These are phyloP conservation scores for Morella rubra DNA, from an alignment of 306 rosid genomes.

Conservation along the genomic window DNA sequence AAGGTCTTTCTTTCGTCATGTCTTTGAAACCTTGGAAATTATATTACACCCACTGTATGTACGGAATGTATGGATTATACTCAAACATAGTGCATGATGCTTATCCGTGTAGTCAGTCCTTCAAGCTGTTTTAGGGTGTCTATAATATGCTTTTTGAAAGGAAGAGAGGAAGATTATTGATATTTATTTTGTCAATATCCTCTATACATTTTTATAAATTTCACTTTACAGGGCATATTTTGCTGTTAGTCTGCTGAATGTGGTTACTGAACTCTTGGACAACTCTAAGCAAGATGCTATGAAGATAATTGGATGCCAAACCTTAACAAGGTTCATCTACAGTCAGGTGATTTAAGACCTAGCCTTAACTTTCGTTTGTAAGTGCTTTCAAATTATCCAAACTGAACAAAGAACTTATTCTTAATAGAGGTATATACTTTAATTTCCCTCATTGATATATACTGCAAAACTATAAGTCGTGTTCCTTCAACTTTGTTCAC, in stretches of 20 bases:
- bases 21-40: background rate
- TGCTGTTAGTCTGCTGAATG: conserved; percentile 74
- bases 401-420: background rate
- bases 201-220: background rate
- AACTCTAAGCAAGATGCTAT: conserved; percentile 72
- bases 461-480: background rate
- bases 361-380: background rate
- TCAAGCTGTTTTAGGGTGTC: background rate
- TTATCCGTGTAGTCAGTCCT: background rate
- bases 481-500: background rate
- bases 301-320: conserved; percentile 81
- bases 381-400: conserved; percentile 3
- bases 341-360: conserved; percentile 57
- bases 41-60: background rate
- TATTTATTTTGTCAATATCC: background rate
- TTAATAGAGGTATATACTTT: background rate
- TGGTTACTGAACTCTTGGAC: conserved; percentile 68
- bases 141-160: background rate
- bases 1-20: background rate
- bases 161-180: background rate
- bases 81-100: background rate
- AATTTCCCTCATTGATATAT: background rate
- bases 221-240: conserved; percentile 72
- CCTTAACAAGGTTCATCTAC: conserved; percentile 72
- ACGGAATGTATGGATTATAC: background rate